Evolutionary conservation across 768 basidiomycete genomes (phyloP).

Genomic region (Leccinum barrowsii): DNA sequence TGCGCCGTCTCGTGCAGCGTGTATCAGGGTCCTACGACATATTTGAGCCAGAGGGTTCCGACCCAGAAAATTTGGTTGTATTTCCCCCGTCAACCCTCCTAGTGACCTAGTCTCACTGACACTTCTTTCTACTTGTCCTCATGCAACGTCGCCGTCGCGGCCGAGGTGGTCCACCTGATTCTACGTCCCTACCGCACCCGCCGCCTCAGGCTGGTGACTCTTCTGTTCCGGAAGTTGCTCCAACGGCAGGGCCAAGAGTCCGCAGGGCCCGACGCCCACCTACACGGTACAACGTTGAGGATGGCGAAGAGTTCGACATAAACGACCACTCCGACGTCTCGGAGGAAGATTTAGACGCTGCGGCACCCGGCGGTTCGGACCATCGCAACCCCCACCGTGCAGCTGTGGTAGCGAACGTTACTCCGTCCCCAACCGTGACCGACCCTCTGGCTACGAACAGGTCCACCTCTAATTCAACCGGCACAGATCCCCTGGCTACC

Average conservation of each 20-base stretch:
- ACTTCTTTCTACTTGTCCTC: too few relatives aligned
- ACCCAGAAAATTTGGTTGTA: too few relatives aligned
- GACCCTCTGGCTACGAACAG: background rate
- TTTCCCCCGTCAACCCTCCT: too few relatives aligned
- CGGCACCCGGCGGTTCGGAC: background rate
- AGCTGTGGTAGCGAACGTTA: background rate
- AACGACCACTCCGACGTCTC: background rate
- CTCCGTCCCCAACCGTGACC: background rate
- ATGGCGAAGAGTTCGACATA: background rate
- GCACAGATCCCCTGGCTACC: background rate
- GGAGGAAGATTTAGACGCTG: background rate
- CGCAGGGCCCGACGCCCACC: background rate
- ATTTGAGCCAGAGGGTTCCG: too few relatives aligned
- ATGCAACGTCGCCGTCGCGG: too few relatives aligned
- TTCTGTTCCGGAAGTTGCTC: too few relatives aligned
- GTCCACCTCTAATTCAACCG: background rate
- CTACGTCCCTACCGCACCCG: too few relatives aligned
- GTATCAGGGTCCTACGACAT: too few relatives aligned
- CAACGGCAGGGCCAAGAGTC: background rate
- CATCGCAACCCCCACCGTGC: background rate
- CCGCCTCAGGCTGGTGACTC: too few relatives aligned
- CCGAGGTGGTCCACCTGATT: too few relatives aligned
- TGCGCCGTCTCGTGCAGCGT: too few relatives aligned
- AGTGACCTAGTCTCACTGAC: too few relatives aligned
- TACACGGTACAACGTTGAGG: background rate